These are phyloP conservation scores for Aschersonia sp. DNA, from an alignment of 2,329 filamentous ascomycete genomes.

Conservation along the genomic window DNA sequence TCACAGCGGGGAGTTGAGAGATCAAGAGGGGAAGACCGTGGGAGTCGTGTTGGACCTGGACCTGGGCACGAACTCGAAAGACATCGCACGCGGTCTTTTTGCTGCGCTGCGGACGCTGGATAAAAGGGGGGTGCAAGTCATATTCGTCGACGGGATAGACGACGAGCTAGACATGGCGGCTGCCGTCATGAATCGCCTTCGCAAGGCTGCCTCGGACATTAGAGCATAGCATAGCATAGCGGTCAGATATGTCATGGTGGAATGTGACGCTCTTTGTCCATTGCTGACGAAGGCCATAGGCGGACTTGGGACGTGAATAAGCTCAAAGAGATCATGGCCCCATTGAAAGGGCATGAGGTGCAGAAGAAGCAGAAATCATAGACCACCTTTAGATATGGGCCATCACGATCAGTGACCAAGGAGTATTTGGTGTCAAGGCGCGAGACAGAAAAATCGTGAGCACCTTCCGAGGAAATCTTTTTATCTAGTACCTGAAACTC, in stretches of 20 bases:
- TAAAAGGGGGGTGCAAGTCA: conserved; percentile 60
- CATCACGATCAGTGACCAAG: too few species aligned
- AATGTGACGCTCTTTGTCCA: background rate
- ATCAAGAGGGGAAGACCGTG: conserved; percentile 15
- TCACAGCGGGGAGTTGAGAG: conserved; percentile 22
- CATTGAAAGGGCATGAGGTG: too few species aligned
- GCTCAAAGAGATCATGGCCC: too few species aligned
- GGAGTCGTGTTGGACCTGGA: conserved; percentile 51
- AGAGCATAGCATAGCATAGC: conserved; percentile 21
- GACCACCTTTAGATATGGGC: too few species aligned
- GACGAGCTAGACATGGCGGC: conserved; percentile 72
- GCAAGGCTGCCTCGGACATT: conserved; percentile 58
- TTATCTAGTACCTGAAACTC: too few species aligned
- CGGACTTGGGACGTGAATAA: too few species aligned
- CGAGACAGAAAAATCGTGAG: background rate
- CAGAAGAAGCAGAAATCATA: too few species aligned
- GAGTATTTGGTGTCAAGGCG: background rate
- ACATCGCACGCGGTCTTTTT: conserved; percentile 79
- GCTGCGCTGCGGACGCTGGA: conserved; percentile 78
- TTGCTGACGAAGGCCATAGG: background rate
- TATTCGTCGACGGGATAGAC: conserved; percentile 80
- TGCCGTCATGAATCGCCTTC: conserved; percentile 71
- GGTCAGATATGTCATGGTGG: too few species aligned
- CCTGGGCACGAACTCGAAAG: conserved; percentile 54
- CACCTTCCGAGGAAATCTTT: too few species aligned